Percentiles rank a stretch among this genome's conserved stretches.
These are phyloP conservation scores for Hanseniaspora mollemarum DNA, from an alignment of 805 yeast genomes.

Conservation along the genomic window DNA sequence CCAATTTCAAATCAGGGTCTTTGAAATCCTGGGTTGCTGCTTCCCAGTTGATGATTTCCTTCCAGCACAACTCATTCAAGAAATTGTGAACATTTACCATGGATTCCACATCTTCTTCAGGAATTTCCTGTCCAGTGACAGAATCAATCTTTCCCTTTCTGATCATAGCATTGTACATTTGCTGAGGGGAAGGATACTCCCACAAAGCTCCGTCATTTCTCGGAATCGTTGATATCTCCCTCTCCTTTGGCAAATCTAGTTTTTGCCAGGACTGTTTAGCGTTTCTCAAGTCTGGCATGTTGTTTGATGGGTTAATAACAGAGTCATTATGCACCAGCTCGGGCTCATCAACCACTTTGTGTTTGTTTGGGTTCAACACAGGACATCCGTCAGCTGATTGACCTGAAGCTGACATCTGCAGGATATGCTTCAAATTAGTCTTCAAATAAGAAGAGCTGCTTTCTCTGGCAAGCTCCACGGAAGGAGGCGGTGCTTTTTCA, in stretches of 20 bases:
- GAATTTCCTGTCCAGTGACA: conserved; percentile 53
- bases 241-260: conserved; percentile 64
- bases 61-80: conserved; percentile 96
- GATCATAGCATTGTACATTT: conserved; percentile 95
- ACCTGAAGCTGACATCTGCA: conserved; percentile 14
- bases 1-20: conserved; percentile 36
- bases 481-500: conserved; percentile 2
- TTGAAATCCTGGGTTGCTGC: conserved; percentile 56
- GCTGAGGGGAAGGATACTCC: conserved; percentile 99
- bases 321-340: conserved; percentile 16
- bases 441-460: conserved; percentile 34
- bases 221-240: conserved; percentile 79
- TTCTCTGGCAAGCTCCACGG: conserved; percentile 13
- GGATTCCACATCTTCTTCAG: conserved; percentile 88
- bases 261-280: conserved; percentile 70
- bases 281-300: conserved; percentile 66
- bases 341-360: conserved; percentile 15
- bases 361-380: conserved; percentile 12
- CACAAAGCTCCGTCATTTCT: conserved; percentile 64
- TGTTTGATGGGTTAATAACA: conserved; percentile 65
- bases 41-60: conserved; percentile 89
- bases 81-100: conserved; percentile 98
- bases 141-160: conserved; percentile 64
- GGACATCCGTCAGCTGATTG: conserved; percentile 17
- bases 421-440: conserved; percentile 20